Base-by-base conservation (phyloP, 371 early-diverging fungal species). In the Actinomortierella wolfii region DNA sequence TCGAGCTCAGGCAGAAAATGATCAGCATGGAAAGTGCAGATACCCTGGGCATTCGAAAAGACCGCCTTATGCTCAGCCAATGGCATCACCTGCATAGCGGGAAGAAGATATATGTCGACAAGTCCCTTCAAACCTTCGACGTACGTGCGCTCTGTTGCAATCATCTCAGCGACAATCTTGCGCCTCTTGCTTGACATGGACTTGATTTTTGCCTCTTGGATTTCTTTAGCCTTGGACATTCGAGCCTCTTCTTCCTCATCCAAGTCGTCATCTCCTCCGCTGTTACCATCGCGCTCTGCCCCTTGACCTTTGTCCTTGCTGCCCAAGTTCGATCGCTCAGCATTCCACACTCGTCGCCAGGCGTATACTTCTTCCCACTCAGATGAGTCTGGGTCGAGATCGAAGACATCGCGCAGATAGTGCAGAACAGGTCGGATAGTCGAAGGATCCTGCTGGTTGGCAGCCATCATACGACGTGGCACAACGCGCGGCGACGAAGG, bases 101-200 rank as follows among this genome's bases (percentile, higher is more conserved):
- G 74, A 0, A 63, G 59, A 24, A 68, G n/a, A 47, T 75, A 78
- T 17, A 66, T 68, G 55, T 69, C 86, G 2, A 85, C 78, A 21
- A 93, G 64, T 8, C 79, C 83, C 54, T 78, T 67, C 52, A 93
- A 70, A 34, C 86, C 85, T 20, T 86, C 78, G 9, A 92, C 90
- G 65, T 94, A 94, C 1, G 92, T 92, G 42, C 81, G 71, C 76
- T 94, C 94, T 0, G 94, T 94, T 54, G 84, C 69, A 34, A 94
- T 61, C 29, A 94, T 83, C 76, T 94, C 94, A 17, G 67, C 77
- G 9, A 83, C 68, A 43, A 89, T 83, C 43, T 77, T 59, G 39
- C 64, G 71, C 39, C 87, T 49, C 44, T 79, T 59, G 8, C 68
- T 60, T 17, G 80, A 76, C 56, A 70, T 68, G 15, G 80, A 70